phyloP scores from a whole-genome alignment of 2,329 filamentous ascomycete species.

The Cucurbitaria berberidis region DNA sequence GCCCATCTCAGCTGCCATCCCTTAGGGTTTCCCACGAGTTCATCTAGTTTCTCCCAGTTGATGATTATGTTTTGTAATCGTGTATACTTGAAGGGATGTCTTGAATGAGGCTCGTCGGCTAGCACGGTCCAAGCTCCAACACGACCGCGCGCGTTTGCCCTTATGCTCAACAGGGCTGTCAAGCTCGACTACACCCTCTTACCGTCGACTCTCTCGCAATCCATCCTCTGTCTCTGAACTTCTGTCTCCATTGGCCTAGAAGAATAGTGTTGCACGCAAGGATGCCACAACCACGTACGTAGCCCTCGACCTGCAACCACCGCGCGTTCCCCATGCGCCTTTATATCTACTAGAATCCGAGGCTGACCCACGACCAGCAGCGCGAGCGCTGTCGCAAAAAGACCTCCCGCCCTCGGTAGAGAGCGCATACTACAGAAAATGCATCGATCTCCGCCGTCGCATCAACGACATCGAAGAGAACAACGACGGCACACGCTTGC shows the following conservation, averaged over 20 bases:
- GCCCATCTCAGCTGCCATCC: too few species aligned
- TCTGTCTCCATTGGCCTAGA: neutral
- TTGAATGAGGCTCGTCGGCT: conserved; percentile 18
- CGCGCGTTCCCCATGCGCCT: neutral
- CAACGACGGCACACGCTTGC: conserved; percentile 82
- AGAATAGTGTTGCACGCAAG: conserved; percentile 2
- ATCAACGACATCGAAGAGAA: conserved; percentile 90
- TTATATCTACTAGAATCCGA: neutral
- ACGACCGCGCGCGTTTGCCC: too few species aligned
- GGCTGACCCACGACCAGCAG: conserved; percentile 22
- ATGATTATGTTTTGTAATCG: too few species aligned
- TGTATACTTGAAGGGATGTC: too few species aligned
- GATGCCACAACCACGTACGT: conserved; percentile 32
- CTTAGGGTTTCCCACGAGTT: too few species aligned
- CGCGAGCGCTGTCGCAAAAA: conserved; percentile 43
- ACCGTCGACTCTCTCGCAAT: neutral
- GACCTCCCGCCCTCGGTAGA: conserved; percentile 85
- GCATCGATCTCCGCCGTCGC: conserved; percentile 89
- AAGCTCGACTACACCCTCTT: neutral
- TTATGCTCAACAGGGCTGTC: conserved; percentile 5
- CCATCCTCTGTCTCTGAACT: neutral
- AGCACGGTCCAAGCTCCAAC: conserved; percentile 20
- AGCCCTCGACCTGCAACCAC: neutral
- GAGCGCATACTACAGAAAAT: conserved; percentile 94
- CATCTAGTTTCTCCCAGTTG: too few species aligned